Conservation (phyloP, 2,329 filamentous ascomycete genomes). For the Botrytis pseudocinerea region DNA sequence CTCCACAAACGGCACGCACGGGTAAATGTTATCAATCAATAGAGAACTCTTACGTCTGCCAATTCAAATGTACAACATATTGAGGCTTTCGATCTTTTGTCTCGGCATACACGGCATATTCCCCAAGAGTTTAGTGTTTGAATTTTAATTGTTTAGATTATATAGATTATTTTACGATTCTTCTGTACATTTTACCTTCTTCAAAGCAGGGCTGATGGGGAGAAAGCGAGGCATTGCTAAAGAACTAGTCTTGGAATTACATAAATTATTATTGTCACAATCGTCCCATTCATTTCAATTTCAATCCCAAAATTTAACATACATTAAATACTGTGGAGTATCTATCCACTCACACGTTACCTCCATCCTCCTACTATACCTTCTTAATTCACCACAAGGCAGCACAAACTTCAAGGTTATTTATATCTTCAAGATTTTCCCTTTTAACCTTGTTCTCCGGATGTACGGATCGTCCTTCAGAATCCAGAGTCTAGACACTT, state of each 20-base stretch:
- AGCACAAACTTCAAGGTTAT: neutral
- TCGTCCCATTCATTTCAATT: neutral
- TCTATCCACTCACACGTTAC: slow-evolving; percentile 11
- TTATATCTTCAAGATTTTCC: neutral
- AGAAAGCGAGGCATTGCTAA: neutral
- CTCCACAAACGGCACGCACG: slow-evolving; percentile 22
- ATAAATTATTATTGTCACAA: neutral
- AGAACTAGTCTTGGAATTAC: neutral
- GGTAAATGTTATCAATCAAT: neutral
- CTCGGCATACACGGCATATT: neutral
- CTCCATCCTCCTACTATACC: neutral
- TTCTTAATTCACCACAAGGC: neutral
- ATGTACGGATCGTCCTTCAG: neutral
- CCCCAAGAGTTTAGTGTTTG: neutral
- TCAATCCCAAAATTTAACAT: neutral
- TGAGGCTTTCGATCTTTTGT: neutral
- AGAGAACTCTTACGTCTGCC: neutral
- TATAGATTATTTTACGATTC: neutral
- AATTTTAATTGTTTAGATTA: neutral
- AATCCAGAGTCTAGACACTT: neutral
- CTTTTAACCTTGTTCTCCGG: neutral
- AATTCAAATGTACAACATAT: neutral
- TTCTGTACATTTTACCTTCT: neutral
- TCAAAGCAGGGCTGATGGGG: neutral
- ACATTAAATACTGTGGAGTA: neutral